Base-by-base conservation (phyloP, 305 asterid species). In the Solanum hybrid region DNA sequence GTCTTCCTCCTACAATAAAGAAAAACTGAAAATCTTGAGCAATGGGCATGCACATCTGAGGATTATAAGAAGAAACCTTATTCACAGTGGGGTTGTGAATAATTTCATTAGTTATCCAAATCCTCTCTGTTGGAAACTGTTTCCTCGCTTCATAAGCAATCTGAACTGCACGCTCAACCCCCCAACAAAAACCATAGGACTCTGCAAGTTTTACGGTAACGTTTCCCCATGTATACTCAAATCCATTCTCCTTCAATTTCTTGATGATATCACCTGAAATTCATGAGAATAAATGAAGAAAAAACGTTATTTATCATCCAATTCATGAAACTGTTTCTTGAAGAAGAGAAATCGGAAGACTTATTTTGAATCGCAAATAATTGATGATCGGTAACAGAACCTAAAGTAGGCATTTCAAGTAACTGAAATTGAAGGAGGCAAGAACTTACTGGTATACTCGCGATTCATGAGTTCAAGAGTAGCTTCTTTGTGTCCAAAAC, bases 111-210 rank as follows among this genome's bases (percentile, higher is more conserved):
- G 99, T 97, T 90, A 96, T 92, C 99, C 99, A 97, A 77, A 97
- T 95, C 91, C 91, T 95, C 94, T 96, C 97, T 3, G 95, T 87
- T 1, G 97, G 99, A 88, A 96, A 97, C 93, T 96, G 99, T 75
- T 94, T 95, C 90, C 99, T 95, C 68, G 99, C 98, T 92, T 97
- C 99, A 91, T 97, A 97, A 41, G 98, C 99, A 90, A 97, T 97
- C 96, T 97, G 99, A 87, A 97, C 98, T 38, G 99, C 99, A 57
- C 99, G 96, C 93, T 97, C 98, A 24, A 97, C 99, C 3, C 99
- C 99, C 99, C 98, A 97, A 95, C 99, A 97, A 79, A 97, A 96
- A 41, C 99, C 99, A 94, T 95, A 97, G 33, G 99, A 90, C 93
- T 96, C 99, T 15, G 99, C 99, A 90, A 97, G 98, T 94, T 94